Percentiles rank a stretch among this genome's conserved stretches.
Evolutionary conservation across 2,329 filamentous ascomycete species (phyloP).

Genomic region (Trichoderma atrobrunneum): DNA sequence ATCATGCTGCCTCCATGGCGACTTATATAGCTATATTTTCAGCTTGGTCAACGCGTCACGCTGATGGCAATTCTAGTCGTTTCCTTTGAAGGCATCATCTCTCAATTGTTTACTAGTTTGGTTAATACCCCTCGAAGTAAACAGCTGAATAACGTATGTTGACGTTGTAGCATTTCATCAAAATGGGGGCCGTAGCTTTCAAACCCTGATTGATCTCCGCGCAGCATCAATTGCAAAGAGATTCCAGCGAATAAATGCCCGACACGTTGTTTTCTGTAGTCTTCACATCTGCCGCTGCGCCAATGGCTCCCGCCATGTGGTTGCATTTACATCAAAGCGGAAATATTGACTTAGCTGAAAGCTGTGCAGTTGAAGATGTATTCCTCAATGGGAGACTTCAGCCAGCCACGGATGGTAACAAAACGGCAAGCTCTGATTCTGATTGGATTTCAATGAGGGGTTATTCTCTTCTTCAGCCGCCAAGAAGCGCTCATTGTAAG

Average conservation of each 20-base stretch:
- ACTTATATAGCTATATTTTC: background rate
- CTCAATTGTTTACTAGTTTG: background rate
- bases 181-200: background rate
- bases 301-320: background rate
- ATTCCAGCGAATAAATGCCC: background rate
- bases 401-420: background rate
- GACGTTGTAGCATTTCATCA: background rate
- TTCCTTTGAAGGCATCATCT: background rate
- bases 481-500: background rate
- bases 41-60: background rate
- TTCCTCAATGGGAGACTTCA: background rate
- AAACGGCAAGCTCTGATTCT: background rate
- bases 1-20: background rate
- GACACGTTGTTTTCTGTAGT: background rate
- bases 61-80: fast-evolving
- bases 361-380: background rate
- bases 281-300: background rate
- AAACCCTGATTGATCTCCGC: background rate
- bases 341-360: background rate
- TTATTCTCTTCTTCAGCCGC: background rate
- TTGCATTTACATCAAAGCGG: background rate
- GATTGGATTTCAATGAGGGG: background rate
- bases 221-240: background rate
- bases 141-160: background rate
- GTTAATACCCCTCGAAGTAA: background rate